These are phyloP conservation scores for Volvox carteri DNA, from an alignment of 163 green algal genomes.

Conservation along the genomic window DNA sequence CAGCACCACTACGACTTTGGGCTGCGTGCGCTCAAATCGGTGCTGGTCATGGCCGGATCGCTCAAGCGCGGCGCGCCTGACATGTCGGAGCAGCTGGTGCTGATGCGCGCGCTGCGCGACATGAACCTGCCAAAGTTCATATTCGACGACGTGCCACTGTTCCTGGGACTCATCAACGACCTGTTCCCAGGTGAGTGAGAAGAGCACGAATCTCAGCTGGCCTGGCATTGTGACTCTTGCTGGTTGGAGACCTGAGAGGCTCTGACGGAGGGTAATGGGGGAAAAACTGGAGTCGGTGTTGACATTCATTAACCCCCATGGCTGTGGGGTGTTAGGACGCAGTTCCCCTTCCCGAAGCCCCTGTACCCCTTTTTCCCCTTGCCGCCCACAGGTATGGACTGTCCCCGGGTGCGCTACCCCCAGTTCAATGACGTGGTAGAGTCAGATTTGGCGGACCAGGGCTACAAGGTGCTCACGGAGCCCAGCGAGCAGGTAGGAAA, in stretches of 20 bases:
- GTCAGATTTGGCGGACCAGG: slow-evolving; percentile 82
- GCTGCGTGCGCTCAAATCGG: slow-evolving; percentile 88
- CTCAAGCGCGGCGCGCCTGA: slow-evolving; percentile 88
- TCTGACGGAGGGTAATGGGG: too few relatives aligned
- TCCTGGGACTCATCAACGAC: slow-evolving; percentile 88
- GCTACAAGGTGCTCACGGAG: slow-evolving; percentile 78
- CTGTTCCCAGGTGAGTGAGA: slow-evolving; percentile 88
- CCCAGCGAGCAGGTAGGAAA: slow-evolving; percentile 62
- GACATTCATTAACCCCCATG: too few relatives aligned
- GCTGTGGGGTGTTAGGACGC: too few relatives aligned
- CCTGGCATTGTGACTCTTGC: too few relatives aligned
- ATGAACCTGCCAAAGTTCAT: slow-evolving; percentile 96
- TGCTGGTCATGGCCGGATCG: slow-evolving; percentile 91
- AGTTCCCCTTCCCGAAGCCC: too few relatives aligned
- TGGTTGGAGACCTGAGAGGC: too few relatives aligned
- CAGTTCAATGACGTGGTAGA: slow-evolving; percentile 92
- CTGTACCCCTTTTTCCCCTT: too few relatives aligned
- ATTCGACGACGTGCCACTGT: slow-evolving; percentile 93
- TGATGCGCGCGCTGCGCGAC: slow-evolving; percentile 92
- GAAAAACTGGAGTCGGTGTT: too few relatives aligned
- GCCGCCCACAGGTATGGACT: slow-evolving; percentile 81
- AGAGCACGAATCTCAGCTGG: too few relatives aligned
- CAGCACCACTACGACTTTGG: slow-evolving; percentile 96
- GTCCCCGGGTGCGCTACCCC: slow-evolving; percentile 86
- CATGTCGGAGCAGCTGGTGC: slow-evolving; percentile 86